Conservation (phyloP, 2,329 filamentous ascomycete species). For the Neocucurbitaria cava region DNA sequence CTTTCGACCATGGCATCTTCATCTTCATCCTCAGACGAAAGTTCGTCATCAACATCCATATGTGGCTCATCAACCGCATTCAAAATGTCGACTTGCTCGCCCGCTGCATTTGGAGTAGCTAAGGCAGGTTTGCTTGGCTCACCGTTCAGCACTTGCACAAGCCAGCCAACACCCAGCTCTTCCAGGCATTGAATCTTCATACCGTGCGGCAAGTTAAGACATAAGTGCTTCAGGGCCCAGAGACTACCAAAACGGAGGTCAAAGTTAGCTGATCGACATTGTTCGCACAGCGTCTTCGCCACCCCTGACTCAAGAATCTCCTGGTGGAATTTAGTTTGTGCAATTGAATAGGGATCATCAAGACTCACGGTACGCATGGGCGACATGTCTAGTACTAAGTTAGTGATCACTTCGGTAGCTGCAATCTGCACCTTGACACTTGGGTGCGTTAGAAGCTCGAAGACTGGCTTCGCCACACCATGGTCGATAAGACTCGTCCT, state of each 20-base stretch:
- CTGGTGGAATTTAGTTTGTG: slow-evolving; percentile 41
- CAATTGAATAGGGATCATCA: too few species aligned
- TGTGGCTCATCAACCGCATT: slow-evolving; percentile 58
- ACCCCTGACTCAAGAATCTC: slow-evolving; percentile 76
- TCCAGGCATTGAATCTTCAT: slow-evolving; percentile 80
- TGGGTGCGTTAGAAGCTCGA: slow-evolving; percentile 74
- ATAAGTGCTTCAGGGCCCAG: slow-evolving; percentile 93
- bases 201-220: slow-evolving; percentile 73
- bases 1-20: slow-evolving; percentile 56
- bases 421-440: slow-evolving; percentile 84
- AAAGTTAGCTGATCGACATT: slow-evolving; percentile 82
- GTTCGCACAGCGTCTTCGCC: slow-evolving; percentile 78
- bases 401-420: slow-evolving; percentile 83
- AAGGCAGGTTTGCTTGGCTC: slow-evolving; percentile 57
- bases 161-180: slow-evolving; percentile 78
- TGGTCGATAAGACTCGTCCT: slow-evolving; percentile 88
- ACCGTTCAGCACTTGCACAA: slow-evolving; percentile 77
- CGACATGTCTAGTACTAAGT: slow-evolving; percentile 86
- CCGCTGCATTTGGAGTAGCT: slow-evolving; percentile 65
- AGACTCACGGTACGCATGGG: slow-evolving; percentile 84
- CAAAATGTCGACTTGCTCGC: slow-evolving; percentile 66
- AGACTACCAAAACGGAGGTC: slow-evolving; percentile 82
- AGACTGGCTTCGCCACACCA: slow-evolving; percentile 78
- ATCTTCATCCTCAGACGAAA: slow-evolving; percentile 50
- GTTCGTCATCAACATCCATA: slow-evolving; percentile 51